Evolutionary conservation across 192 early-diverging fungal species (phyloP).

Genomic region (Funneliformis geosporum): DNA sequence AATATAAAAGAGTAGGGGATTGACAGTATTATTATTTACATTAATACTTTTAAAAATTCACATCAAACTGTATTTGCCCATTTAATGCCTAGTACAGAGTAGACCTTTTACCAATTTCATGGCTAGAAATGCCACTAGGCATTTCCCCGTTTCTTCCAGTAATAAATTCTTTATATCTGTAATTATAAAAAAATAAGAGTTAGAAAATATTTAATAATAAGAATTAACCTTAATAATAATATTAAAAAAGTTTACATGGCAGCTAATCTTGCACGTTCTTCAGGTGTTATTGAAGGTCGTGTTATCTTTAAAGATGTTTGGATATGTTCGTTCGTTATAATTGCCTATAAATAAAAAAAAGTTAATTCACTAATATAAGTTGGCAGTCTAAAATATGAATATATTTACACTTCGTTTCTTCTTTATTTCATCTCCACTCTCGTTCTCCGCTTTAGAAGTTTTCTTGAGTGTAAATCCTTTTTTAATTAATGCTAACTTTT

Average conservation of each 20-base stretch:
- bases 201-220: background rate
- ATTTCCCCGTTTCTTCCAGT: conserved; percentile 62
- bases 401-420: background rate
- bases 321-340: conserved; percentile 26
- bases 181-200: background rate
- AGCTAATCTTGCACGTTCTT: conserved; percentile 33
- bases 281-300: conserved; percentile 32
- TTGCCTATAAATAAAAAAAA: conserved; percentile 31
- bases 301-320: conserved; percentile 26
- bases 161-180: conserved; percentile 58
- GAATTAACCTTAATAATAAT: background rate
- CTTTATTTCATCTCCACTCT: background rate
- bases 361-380: background rate
- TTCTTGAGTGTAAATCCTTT: conserved; percentile 39
- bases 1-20: too few species aligned
- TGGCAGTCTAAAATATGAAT: background rate
- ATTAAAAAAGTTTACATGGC: conserved; percentile 28
- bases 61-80: too few species aligned
- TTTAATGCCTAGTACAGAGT: conserved; percentile 36
- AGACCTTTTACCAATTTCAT: conserved; percentile 47
- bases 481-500: conserved; percentile 39
- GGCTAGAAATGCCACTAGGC: conserved; percentile 49
- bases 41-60: too few species aligned
- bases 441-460: conserved; percentile 5
- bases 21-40: too few species aligned